Evolutionary conservation across 352 stramenopile species (phyloP).

Genomic region (Globisporangium abappressorium): DNA sequence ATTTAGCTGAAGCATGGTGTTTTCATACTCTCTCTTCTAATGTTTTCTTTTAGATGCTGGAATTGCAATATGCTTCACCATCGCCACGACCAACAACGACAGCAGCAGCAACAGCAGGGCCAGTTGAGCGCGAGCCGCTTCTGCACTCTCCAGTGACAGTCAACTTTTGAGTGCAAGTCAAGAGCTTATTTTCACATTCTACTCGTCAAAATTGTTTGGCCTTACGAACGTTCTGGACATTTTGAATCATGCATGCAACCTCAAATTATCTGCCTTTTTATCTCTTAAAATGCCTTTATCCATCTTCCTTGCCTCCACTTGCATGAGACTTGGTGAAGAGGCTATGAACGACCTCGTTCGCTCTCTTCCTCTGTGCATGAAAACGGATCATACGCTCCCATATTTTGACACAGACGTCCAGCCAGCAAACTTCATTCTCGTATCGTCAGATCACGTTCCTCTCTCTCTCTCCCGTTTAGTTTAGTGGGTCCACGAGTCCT

Average conservation of each 20-base stretch:
- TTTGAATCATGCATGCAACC: neutral
- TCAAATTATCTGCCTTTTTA: neutral
- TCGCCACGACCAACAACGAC: neutral
- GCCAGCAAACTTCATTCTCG: slow-evolving; percentile 3
- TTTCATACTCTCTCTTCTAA: neutral
- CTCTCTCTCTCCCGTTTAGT: slow-evolving; percentile 9
- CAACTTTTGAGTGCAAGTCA: neutral
- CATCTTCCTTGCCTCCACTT: too few relatives aligned
- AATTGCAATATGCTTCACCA: slow-evolving; percentile 6
- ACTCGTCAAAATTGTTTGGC: neutral
- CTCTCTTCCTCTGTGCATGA: neutral
- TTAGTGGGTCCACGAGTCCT: slow-evolving; percentile 43
- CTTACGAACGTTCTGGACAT: neutral
- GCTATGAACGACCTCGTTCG: neutral
- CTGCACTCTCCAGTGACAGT: slow-evolving; percentile 4
- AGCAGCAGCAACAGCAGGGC: neutral
- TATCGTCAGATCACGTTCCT: neutral
- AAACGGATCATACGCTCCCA: too few relatives aligned
- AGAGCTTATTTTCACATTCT: neutral
- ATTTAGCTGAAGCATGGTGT: neutral
- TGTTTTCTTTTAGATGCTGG: neutral
- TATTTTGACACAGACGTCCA: too few relatives aligned
- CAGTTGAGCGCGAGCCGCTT: neutral
- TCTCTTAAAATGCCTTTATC: neutral
- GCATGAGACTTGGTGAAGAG: too few relatives aligned